Conservation (phyloP, 208 protist species). For the Trypanosoma rangeli region DNA sequence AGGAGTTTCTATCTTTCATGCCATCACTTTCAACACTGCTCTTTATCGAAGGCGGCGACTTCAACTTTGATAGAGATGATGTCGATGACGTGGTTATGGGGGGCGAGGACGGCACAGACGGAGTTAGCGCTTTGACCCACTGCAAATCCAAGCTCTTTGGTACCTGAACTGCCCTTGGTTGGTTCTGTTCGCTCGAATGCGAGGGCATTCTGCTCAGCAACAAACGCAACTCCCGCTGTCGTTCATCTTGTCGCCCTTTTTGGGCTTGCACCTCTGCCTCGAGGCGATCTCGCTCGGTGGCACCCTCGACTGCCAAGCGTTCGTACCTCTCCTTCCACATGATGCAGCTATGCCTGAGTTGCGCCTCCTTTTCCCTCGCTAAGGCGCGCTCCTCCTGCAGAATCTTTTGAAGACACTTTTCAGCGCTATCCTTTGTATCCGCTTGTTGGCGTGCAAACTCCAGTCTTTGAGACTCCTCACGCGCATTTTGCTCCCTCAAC, state of each 20-base stretch:
- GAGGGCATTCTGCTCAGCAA: constrained; percentile 8
- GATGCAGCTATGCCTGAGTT: constrained; percentile 14
- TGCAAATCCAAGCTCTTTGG: not conserved
- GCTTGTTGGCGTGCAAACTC: constrained; percentile 35
- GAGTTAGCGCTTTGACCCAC: not conserved
- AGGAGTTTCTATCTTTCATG: not conserved
- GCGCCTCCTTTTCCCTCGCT: constrained; percentile 22
- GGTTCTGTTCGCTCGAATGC: not conserved
- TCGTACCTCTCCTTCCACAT: constrained; percentile 29
- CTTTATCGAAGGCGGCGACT: not conserved
- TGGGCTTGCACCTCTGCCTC: not conserved
- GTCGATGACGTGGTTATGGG: not conserved
- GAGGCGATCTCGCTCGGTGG: not conserved
- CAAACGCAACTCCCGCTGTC: constrained; percentile 5
- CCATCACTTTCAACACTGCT: not conserved
- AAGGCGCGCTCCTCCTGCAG: constrained; percentile 24
- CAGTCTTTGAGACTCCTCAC: constrained; percentile 32
- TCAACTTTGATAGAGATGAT: not conserved
- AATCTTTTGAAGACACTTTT: constrained; percentile 13
- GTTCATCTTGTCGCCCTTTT: constrained; percentile 4
- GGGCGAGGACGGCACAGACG: not conserved
- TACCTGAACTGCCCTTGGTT: not conserved
- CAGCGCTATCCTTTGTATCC: constrained; percentile 20
- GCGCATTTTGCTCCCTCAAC: constrained; percentile 46
- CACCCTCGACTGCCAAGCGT: not conserved